Evolutionary conservation across 1,139 yeast species (phyloP).

Genomic region (Pichia terricola): DNA sequence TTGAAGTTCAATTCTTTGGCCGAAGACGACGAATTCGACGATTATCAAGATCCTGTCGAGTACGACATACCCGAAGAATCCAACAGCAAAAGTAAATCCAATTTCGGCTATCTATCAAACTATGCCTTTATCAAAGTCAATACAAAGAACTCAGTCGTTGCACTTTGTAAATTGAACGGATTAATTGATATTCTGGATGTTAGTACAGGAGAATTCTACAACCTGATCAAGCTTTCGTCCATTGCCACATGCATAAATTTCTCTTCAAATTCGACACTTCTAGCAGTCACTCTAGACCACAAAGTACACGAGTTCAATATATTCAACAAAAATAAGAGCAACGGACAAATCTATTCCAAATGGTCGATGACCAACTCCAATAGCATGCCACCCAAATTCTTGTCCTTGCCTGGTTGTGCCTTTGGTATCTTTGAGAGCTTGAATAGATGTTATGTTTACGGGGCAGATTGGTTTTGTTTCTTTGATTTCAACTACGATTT

Average conservation of each 20-base stretch:
- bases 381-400: constrained; percentile 58
- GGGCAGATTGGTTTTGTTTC: constrained; percentile 74
- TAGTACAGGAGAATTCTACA: constrained; percentile 14
- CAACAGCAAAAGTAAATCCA: constrained; percentile 24
- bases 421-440: constrained; percentile 49
- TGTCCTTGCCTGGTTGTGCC: constrained; percentile 56
- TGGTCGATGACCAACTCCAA: constrained; percentile 82
- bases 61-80: constrained; percentile 26
- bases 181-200: constrained; percentile 47
- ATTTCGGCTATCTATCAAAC: constrained; percentile 24
- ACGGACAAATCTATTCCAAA: constrained; percentile 32
- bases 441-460: constrained; percentile 68
- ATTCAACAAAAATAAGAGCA: constrained; percentile 8
- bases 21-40: constrained; percentile 29
- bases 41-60: constrained; percentile 21
- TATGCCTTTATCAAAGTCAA: constrained; percentile 45
- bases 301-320: constrained; percentile 59
- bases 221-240: constrained; percentile 32
- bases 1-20: constrained; percentile 33
- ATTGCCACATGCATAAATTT: constrained; percentile 56
- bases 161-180: constrained; percentile 57
- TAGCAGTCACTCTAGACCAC: constrained; percentile 67
- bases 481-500: constrained; percentile 47
- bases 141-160: constrained; percentile 35
- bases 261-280: constrained; percentile 36